Conservation (phyloP, 2,329 filamentous ascomycete species). For the Neofusicoccum ribis region DNA sequence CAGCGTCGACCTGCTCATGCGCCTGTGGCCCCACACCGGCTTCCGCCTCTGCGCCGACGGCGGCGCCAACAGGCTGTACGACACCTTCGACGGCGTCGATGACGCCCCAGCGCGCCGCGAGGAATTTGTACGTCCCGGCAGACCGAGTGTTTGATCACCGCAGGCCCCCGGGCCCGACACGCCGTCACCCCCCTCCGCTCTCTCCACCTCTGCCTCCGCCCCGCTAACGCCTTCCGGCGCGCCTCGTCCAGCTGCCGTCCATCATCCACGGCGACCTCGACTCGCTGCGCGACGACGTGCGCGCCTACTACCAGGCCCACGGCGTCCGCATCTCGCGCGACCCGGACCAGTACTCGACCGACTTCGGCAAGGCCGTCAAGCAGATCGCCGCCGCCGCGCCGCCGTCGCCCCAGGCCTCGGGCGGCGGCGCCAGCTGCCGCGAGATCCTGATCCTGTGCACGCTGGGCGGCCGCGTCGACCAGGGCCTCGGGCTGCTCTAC, state of each 20-base stretch:
- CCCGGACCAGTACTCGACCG: constrained; percentile 82
- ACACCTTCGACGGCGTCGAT: constrained; percentile 46
- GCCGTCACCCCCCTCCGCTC: neutral
- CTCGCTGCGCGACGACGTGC: constrained; percentile 66
- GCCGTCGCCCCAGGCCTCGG: constrained; percentile 35
- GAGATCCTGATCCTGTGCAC: constrained; percentile 81
- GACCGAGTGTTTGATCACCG: neutral
- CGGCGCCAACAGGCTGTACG: constrained; percentile 75
- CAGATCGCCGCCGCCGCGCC: constrained; percentile 46
- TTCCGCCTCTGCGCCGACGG: constrained; percentile 84
- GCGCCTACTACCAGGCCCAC: constrained; percentile 64
- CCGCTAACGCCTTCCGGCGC: neutral
- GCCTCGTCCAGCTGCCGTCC: constrained; percentile 42
- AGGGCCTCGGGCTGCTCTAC: constrained; percentile 85
- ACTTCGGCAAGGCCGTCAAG: constrained; percentile 81
- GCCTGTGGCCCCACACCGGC: constrained; percentile 54
- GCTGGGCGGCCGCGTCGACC: constrained; percentile 86
- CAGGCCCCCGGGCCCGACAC: neutral
- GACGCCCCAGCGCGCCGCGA: constrained; percentile 22
- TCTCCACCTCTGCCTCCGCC: neutral
- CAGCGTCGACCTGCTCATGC: constrained; percentile 51
- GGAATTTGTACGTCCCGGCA: constrained; percentile 31
- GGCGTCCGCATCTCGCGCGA: constrained; percentile 57
- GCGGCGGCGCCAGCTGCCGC: constrained; percentile 21
- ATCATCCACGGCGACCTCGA: constrained; percentile 89